A percentile compares a stretch with the other conserved stretches of the same genome.
Evolutionary conservation across 2,329 filamentous ascomycete genomes (phyloP).

Genomic region (Colletotrichum sp.): DNA sequence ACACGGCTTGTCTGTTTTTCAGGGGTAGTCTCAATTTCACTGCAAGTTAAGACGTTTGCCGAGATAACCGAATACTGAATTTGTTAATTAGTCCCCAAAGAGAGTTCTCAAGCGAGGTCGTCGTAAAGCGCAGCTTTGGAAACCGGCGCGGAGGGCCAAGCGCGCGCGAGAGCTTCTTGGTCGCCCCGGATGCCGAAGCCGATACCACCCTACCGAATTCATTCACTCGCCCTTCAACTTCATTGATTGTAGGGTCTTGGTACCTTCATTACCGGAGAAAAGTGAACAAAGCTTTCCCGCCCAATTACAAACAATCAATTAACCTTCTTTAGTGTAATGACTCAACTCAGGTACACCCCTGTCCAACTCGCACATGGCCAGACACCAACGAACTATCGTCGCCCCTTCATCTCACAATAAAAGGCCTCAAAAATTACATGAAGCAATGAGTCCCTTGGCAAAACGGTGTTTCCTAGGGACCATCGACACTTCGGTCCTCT

Average conservation of each 20-base stretch:
- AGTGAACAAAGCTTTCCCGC: not conserved
- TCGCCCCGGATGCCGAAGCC: not conserved
- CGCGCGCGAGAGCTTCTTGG: not conserved
- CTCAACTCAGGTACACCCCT: not conserved
- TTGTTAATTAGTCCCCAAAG: not conserved
- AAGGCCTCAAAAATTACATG: not conserved
- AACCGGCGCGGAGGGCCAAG: not conserved
- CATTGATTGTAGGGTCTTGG: rapidly evolving
- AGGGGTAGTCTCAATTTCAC: not conserved
- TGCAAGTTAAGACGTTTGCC: not conserved
- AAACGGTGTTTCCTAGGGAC: not conserved
- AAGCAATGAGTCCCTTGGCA: not conserved
- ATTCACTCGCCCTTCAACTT: not conserved
- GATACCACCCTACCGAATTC: rapidly evolving
- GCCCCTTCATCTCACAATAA: not conserved
- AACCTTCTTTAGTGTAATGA: not conserved
- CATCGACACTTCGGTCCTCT: not conserved
- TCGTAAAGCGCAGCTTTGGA: not conserved
- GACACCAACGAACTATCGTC: not conserved
- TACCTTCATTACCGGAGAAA: rapidly evolving
- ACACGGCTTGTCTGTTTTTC: not conserved
- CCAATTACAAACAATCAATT: not conserved
- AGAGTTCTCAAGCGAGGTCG: not conserved
- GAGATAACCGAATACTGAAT: not conserved
- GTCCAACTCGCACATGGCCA: not conserved